Evolutionary conservation across 2,329 filamentous ascomycete species (phyloP), one percentile per base, ranked within the genome.

Genomic region (Fusarium torreyae): DNA sequence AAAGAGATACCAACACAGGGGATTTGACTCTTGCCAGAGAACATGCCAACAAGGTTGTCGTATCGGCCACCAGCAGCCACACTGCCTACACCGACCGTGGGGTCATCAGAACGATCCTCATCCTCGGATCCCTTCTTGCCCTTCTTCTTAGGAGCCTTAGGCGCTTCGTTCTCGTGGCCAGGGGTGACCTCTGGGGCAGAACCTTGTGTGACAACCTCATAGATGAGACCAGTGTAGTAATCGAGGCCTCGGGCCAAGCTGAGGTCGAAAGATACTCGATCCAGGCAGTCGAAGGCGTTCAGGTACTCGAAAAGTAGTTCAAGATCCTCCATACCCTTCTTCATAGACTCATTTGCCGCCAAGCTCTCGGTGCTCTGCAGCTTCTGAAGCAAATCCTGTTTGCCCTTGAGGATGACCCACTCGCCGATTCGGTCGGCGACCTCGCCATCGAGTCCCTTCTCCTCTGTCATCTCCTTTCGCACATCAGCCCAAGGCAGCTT

Each of bases 21-120:
- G 57, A 98, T 94, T 77, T 94, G 90, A 22, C 85, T 88, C 82
- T 94, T 95, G 74, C 91, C 91, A 57, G 89, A 91, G 84, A 97
- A 98, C 93, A 97, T 97, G 81, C 92, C 92, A 7, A 98, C 95
- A 6, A 98, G 87, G 77, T 96, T 91, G 80, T 98, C 95, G 80
- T 98, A 98, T 65, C 94, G 91, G 44, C 94, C 94, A 76, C 94
- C 94, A 6, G 94, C 94, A 44, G 94, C 94, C 31, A 97, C 91
- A 77, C 92, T 95, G 68, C 94, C 94, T 13, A 97, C 92, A 51
- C 93, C 93, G 34, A 96, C 85, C 14, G 89, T 90, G n/a, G 92
- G 91, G 79, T 95, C 92, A 63, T 92, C 87, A 17, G 91, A 94
- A 14, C 91, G 85, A 78, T 94, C 92, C 51, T 87, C 85, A 52